phyloP scores from a whole-genome alignment of 495 filamentous ascomycete species.

The Copromyces sp. region DNA sequence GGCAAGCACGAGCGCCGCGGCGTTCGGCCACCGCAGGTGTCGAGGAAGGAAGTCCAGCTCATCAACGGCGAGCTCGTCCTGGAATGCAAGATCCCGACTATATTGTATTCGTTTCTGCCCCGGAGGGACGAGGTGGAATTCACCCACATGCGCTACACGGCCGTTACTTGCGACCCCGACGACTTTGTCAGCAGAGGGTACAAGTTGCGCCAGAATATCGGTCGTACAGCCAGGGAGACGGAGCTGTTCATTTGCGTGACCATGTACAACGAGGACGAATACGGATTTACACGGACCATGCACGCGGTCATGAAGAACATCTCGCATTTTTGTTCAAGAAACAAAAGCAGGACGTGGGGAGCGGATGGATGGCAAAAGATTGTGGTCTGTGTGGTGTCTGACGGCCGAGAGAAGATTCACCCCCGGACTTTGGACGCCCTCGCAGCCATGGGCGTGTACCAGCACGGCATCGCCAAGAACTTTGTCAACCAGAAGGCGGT shows the following conservation, averaged over 20 bases:
- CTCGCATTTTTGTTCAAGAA: conserved; percentile 85
- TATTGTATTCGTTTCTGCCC: conserved; percentile 89
- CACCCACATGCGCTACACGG: conserved; percentile 99
- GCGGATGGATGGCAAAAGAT: conserved; percentile 99
- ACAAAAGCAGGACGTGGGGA: conserved; percentile 90
- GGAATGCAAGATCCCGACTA: conserved; percentile 98
- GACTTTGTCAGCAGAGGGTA: conserved; percentile 84
- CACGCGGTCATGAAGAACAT: conserved; percentile 98
- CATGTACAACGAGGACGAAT: conserved; percentile 99
- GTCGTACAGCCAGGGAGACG: conserved; percentile 78
- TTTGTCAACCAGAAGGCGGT: conserved; percentile 82
- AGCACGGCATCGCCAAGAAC: conserved; percentile 98
- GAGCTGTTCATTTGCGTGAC: conserved; percentile 97
- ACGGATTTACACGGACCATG: conserved; percentile 94
- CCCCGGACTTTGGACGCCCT: conserved; percentile 90
- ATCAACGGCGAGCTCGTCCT: conserved; percentile 96
- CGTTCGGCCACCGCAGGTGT: conserved; percentile 77
- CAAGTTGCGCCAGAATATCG: conserved; percentile 92
- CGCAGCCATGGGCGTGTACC: conserved; percentile 96
- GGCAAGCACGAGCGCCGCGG: conserved; percentile 76
- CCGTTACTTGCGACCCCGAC: conserved; percentile 97
- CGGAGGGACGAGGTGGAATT: conserved; percentile 89
- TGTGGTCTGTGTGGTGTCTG: conserved; percentile 90
- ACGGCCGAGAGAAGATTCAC: conserved; percentile 90
- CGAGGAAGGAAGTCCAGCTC: conserved; percentile 86